phyloP scores from a whole-genome alignment of 2,329 filamentous ascomycete species.

The Paraphaeosphaeria minitans region DNA sequence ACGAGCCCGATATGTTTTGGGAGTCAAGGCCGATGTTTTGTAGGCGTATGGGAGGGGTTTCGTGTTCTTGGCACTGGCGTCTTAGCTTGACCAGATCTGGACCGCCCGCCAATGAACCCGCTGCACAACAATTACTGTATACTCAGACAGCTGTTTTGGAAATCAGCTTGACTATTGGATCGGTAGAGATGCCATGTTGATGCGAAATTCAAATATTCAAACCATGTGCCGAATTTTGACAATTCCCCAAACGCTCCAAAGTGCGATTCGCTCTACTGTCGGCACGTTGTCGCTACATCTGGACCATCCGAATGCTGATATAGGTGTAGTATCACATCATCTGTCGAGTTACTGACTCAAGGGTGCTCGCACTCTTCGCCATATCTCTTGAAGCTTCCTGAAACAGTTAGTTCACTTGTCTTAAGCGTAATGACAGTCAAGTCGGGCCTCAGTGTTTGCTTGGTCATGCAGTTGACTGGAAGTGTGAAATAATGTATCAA shows the following conservation, averaged over 20 bases:
- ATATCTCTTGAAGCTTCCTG: background rate
- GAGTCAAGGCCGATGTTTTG: constrained; percentile 37
- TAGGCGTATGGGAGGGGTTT: constrained; percentile 40
- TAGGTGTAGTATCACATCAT: background rate
- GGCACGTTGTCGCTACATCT: background rate
- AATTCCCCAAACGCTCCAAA: background rate
- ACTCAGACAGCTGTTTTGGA: background rate
- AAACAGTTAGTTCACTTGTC: background rate
- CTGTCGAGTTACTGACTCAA: background rate
- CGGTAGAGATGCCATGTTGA: background rate
- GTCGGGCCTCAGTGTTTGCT: background rate
- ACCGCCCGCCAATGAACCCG: constrained; percentile 10
- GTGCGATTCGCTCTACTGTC: background rate
- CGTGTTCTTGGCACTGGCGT: constrained; percentile 28
- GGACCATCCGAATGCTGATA: background rate
- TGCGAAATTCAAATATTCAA: background rate
- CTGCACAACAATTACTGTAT: background rate
- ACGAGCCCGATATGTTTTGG: constrained; percentile 28
- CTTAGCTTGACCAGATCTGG: constrained; percentile 28
- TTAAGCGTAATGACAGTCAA: background rate
- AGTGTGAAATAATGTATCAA: constrained; percentile 5
- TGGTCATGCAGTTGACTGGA: background rate
- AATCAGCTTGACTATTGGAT: background rate
- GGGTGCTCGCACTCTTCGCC: background rate
- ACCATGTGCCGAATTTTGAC: background rate